Evolutionary conservation across 2,329 filamentous ascomycete species (phyloP).

Genomic region (Diaporthe capsici): DNA sequence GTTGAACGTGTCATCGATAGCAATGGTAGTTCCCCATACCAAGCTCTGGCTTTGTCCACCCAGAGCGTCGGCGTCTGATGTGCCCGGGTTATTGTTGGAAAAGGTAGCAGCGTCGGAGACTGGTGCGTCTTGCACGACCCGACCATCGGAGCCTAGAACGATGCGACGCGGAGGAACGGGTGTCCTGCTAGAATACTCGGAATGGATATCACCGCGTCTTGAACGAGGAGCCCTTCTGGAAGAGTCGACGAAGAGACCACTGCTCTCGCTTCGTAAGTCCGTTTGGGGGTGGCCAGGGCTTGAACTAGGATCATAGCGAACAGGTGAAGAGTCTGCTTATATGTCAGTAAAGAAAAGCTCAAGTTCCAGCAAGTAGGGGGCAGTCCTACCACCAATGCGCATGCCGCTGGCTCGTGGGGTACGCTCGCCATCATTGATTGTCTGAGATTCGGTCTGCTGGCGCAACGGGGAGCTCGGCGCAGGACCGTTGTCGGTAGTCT

Average conservation of each 20-base stretch:
- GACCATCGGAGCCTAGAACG: constrained; percentile 71
- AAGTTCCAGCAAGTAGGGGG: too few species aligned
- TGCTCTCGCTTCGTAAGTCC: constrained; percentile 85
- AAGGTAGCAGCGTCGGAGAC: constrained; percentile 73
- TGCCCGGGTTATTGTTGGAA: constrained; percentile 79
- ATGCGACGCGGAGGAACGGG: constrained; percentile 67
- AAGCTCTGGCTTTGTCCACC: constrained; percentile 86
- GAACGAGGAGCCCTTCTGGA: constrained; percentile 56
- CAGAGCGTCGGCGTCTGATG: constrained; percentile 90
- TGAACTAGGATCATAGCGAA: constrained; percentile 91
- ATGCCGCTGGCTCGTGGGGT: constrained; percentile 78
- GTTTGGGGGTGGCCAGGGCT: constrained; percentile 82
- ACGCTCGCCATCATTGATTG: constrained; percentile 70
- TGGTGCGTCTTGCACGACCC: constrained; percentile 68
- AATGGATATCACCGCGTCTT: constrained; percentile 87
- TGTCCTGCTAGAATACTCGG: constrained; percentile 76
- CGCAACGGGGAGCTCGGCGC: constrained; percentile 72
- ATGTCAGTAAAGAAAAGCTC: constrained; percentile 12
- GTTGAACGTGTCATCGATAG: constrained; percentile 88
- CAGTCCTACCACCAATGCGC: constrained; percentile 73
- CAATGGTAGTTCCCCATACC: constrained; percentile 98
- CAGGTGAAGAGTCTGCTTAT: constrained; percentile 86
- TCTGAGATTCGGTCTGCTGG: constrained; percentile 71
- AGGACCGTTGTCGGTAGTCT: constrained; percentile 61
- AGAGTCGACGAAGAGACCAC: constrained; percentile 85